Base-by-base conservation (phyloP, 495 filamentous ascomycete genomes). In the Trichoderma gamsii region DNA sequence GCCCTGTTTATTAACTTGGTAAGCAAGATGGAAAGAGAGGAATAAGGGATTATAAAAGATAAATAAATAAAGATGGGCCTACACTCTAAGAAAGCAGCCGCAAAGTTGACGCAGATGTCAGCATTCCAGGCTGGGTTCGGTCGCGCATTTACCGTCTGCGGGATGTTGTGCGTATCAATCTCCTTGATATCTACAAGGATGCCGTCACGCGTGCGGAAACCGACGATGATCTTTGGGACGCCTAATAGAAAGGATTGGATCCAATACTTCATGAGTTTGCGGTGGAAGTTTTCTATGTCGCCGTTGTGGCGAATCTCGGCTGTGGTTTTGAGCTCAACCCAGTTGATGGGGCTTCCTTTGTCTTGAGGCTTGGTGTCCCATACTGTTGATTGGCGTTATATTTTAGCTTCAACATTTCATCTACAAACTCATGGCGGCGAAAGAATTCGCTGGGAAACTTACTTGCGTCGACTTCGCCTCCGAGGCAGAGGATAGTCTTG, bases 391-490 rank as follows among this genome's bases (percentile, higher is more conserved):
- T 29, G 11, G 23, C 32, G 1, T 61, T 29, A 0, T 15, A 29
- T 61, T 16, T 56, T 21, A 56, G 44, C 35, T 38, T 38, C 5
- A 7, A 38, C 29, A 29, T 29, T 35, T 35, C 32, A 35, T 35
- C 32, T 35, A 46, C 12, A 9, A 2, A 46, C 13, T 18, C 51
- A 23, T 5, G 8, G 2, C 21, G 51, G n/a, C n/a, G 8, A 56
- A 2, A 56, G n/a, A 1, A 9, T 25, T n/a, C n/a, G 13, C 2
- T n/a, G 32, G 23, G n/a, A 21, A 49, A 79, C 85, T 68, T 84
- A 90, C 91, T 83, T 1, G 91, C 92, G 79, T 99, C 95, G 12
- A 99, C 94, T 76, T 99, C 95, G 9, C 95, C 95, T n/a, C 92
- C 95, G 3, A 99, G 79, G 43, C 96, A 79, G 69, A 98, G 72